phyloP scores from a whole-genome alignment of 1,284 basidiomycete genomes.

The Ceraceosorus guamensis region DNA sequence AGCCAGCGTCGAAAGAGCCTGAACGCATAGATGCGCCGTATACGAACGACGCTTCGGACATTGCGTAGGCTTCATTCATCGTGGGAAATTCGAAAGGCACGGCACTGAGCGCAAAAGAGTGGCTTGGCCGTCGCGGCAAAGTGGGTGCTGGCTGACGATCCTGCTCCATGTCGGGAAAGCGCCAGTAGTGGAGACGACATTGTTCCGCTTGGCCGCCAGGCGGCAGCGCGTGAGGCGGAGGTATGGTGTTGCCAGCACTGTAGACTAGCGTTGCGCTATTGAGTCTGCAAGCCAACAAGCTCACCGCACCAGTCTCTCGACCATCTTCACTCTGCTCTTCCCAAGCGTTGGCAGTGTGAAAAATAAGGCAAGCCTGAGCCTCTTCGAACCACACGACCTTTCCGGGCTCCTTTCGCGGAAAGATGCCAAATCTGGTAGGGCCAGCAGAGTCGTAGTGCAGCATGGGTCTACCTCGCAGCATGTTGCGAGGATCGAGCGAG shows the following conservation, averaged over 20 bases:
- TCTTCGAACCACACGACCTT: conserved; percentile 49
- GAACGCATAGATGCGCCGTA: conserved; percentile 46
- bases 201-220: conserved; percentile 48
- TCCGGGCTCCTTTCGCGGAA: conserved; percentile 50
- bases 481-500: conserved; percentile 52
- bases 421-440: conserved; percentile 51
- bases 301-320: conserved; percentile 16
- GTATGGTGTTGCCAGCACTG: conserved; percentile 51
- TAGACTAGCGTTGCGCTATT: conserved; percentile 53
- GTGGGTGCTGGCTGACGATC: neutral
- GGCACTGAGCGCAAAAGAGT: conserved; percentile 50
- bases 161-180: conserved; percentile 32
- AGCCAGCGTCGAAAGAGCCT: conserved; percentile 51
- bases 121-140: neutral
- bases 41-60: conserved; percentile 49
- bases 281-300: conserved; percentile 53
- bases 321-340: conserved; percentile 34
- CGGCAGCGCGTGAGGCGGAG: conserved; percentile 43
- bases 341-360: conserved; percentile 55
- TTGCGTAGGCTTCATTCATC: conserved; percentile 46
- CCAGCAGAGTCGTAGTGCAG: conserved; percentile 51
- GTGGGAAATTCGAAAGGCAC: conserved; percentile 55
- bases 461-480: conserved; percentile 51
- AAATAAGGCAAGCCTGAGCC: conserved; percentile 51
- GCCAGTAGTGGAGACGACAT: conserved; percentile 53